These are phyloP conservation scores for Blastobotrys illinoisensis DNA, from an alignment of 1,139 yeast genomes.

Conservation along the genomic window DNA sequence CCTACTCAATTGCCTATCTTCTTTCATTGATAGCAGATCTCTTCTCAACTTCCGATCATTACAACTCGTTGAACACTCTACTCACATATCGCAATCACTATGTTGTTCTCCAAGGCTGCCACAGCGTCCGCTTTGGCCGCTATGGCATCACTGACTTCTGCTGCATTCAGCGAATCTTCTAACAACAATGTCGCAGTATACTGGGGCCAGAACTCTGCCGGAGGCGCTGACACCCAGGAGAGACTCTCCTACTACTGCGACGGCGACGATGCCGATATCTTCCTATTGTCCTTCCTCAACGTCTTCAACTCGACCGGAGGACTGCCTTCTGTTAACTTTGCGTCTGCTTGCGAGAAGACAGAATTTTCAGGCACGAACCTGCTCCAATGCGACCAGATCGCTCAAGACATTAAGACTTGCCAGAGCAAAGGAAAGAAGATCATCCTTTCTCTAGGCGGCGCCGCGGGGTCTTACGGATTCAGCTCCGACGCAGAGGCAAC, in stretches of 20 bases:
- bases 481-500: conserved; percentile 53
- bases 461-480: conserved; percentile 75
- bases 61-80: not conserved
- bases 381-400: conserved; percentile 34
- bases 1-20: not conserved
- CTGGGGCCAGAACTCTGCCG: conserved; percentile 90
- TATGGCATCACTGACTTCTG: not conserved
- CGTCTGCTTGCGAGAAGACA: conserved; percentile 44
- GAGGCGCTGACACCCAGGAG: conserved; percentile 54
- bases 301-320: conserved; percentile 41
- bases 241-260: conserved; percentile 64
- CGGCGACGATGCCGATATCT: conserved; percentile 62
- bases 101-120: not conserved
- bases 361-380: conserved; percentile 28
- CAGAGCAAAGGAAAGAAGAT: conserved; percentile 74
- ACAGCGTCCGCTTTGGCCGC: not conserved
- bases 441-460: conserved; percentile 83
- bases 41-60: not conserved
- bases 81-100: not conserved
- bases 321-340: conserved; percentile 55
- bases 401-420: conserved; percentile 75
- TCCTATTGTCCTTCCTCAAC: conserved; percentile 64
- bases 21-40: too few species aligned
- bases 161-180: conserved; percentile 21
- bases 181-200: conserved; percentile 66